Conservation (phyloP, 1,139 yeast species). For the Citeromyces hawaiiensis region DNA sequence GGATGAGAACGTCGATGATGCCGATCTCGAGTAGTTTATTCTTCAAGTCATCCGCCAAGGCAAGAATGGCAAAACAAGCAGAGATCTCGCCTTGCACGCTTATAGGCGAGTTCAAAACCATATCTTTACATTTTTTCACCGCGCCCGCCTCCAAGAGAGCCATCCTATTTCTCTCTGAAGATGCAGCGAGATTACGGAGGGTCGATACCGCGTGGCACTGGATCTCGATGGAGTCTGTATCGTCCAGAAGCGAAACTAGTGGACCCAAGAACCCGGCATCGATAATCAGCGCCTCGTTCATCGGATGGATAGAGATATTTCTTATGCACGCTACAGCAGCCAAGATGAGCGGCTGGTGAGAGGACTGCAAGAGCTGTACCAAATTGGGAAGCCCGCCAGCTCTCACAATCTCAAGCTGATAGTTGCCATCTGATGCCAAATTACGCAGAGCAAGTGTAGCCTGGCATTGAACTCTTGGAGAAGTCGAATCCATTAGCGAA, state of each 20-base stretch:
- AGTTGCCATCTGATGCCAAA: conserved; percentile 84
- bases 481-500: conserved; percentile 78
- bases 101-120: conserved; percentile 74
- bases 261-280: conserved; percentile 95
- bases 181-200: conserved; percentile 88
- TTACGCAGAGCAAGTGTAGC: conserved; percentile 94
- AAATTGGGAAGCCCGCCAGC: conserved; percentile 93
- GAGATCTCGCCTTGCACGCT: conserved; percentile 91
- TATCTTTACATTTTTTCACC: conserved; percentile 81
- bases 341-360: conserved; percentile 82
- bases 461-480: conserved; percentile 93
- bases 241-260: conserved; percentile 71
- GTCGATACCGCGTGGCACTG: conserved; percentile 98
- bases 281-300: conserved; percentile 87
- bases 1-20: conserved; percentile 79
- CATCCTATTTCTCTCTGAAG: conserved; percentile 82
- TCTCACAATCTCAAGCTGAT: conserved; percentile 90
- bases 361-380: conserved; percentile 74
- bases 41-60: conserved; percentile 91
- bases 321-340: conserved; percentile 98
- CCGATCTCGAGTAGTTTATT: conserved; percentile 74
- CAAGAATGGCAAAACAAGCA: conserved; percentile 94
- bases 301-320: conserved; percentile 91
- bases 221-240: conserved; percentile 83
- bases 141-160: conserved; percentile 94